These are phyloP conservation scores for Rhizophora mangle DNA, from an alignment of 345 rosid genomes.

Conservation along the genomic window DNA sequence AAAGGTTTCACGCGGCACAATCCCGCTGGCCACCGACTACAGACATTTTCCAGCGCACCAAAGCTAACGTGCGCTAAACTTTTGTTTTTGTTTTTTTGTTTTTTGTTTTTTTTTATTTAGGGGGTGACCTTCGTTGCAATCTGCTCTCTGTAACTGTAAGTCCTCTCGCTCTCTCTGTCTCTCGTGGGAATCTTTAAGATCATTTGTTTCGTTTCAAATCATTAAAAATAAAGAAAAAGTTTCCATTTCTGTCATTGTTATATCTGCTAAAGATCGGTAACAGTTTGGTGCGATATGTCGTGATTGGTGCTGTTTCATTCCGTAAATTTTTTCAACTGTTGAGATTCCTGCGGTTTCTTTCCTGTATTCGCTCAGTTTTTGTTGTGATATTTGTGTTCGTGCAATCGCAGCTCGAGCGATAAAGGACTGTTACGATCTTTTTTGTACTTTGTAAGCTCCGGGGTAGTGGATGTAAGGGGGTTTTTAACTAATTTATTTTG, in stretches of 20 bases:
- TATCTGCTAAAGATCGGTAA: conserved; percentile 9
- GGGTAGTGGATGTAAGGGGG: background rate
- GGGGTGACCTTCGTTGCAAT: too few species aligned
- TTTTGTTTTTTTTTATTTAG: background rate
- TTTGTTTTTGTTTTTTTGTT: background rate
- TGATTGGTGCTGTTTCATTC: conserved; percentile 13
- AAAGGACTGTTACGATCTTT: conserved; percentile 10
- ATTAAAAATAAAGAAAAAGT: background rate
- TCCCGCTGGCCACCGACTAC: conserved; percentile 58
- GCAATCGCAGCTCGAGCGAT: background rate
- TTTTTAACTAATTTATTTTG: background rate
- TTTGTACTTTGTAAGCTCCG: background rate
- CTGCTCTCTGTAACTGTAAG: background rate
- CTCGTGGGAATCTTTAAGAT: background rate
- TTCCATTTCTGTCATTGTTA: background rate
- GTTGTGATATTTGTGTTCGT: background rate
- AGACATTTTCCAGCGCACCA: conserved; percentile 24
- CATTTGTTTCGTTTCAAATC: background rate
- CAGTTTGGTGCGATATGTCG: conserved; percentile 4
- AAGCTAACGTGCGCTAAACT: conserved; percentile 32
- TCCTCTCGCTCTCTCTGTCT: background rate
- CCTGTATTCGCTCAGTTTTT: background rate
- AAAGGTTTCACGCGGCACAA: conserved; percentile 39
- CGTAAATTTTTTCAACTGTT: background rate
- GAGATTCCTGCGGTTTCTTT: background rate